Conservation (phyloP, 73 alveolate species). For the Uronychia binucleata region DNA sequence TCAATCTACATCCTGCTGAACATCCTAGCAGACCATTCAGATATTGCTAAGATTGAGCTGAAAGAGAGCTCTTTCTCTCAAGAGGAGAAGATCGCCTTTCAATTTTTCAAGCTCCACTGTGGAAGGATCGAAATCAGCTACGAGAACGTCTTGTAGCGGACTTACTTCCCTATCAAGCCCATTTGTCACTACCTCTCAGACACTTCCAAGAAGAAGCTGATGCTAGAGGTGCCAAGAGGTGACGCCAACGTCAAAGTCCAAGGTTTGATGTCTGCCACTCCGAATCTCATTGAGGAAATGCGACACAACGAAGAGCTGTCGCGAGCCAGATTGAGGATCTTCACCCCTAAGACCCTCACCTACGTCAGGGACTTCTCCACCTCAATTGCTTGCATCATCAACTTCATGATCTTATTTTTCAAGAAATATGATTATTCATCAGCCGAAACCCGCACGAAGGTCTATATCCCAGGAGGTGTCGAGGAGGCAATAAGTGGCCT, state of each 20-base stretch:
- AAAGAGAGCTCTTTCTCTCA: conserved; percentile 10
- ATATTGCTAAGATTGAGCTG: background rate
- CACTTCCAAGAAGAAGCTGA: background rate
- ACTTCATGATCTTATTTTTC: background rate
- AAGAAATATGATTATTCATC: conserved; percentile 4
- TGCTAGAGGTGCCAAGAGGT: background rate
- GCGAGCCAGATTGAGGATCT: background rate
- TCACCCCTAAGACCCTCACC: conserved; percentile 23
- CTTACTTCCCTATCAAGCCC: conserved; percentile 46
- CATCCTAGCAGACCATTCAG: background rate
- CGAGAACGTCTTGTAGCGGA: background rate
- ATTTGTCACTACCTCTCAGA: conserved; percentile 22
- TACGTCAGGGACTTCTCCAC: conserved; percentile 8
- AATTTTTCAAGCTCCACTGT: conserved; percentile 16
- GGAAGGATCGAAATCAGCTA: conserved; percentile 30
- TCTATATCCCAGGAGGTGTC: background rate
- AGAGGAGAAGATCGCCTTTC: conserved; percentile 13
- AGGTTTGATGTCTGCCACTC: conserved; percentile 10
- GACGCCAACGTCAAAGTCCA: conserved; percentile 23
- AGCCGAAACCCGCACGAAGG: background rate
- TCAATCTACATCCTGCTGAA: conserved; percentile 31
- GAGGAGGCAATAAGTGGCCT: background rate
- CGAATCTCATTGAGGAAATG: conserved; percentile 24
- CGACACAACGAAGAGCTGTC: conserved; percentile 7
- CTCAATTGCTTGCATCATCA: conserved; percentile 4